Conservation (phyloP, 2,329 filamentous ascomycete genomes). For the Acrodontium crateriforme region DNA sequence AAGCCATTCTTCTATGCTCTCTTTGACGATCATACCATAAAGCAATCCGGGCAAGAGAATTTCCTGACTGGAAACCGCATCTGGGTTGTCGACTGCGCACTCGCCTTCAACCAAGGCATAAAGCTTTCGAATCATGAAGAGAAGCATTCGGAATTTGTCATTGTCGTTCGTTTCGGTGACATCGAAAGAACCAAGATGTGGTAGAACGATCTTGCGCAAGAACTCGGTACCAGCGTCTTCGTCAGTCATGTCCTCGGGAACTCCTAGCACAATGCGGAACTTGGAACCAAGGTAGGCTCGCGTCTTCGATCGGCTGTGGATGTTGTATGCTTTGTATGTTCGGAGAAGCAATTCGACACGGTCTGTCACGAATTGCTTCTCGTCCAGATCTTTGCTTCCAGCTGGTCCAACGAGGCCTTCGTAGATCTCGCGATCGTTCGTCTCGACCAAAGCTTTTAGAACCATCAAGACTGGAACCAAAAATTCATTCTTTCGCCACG, state of each 20-base stretch:
- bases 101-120: slow-evolving; percentile 88
- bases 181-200: slow-evolving; percentile 75
- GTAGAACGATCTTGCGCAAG: slow-evolving; percentile 73
- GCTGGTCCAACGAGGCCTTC: slow-evolving; percentile 75
- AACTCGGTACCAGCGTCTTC: slow-evolving; percentile 88
- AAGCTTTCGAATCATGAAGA: slow-evolving; percentile 94
- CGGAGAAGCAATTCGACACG: slow-evolving; percentile 82
- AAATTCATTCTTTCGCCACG: slow-evolving; percentile 94
- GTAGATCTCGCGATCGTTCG: slow-evolving; percentile 91
- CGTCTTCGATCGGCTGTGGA: slow-evolving; percentile 72
- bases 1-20: slow-evolving; percentile 82
- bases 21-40: slow-evolving; percentile 91
- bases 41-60: slow-evolving; percentile 85
- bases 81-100: slow-evolving; percentile 86
- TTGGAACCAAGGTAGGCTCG: slow-evolving; percentile 79
- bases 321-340: slow-evolving; percentile 80
- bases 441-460: slow-evolving; percentile 85
- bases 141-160: slow-evolving; percentile 85
- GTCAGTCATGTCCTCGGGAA: slow-evolving; percentile 71
- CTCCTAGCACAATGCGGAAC: slow-evolving; percentile 75
- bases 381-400: slow-evolving; percentile 62
- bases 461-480: slow-evolving; percentile 96
- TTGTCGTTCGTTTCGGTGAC: slow-evolving; percentile 72
- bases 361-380: slow-evolving; percentile 82
- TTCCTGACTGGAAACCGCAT: slow-evolving; percentile 93